Percentiles rank a stretch among this genome's conserved stretches.
These are phyloP conservation scores for Teunomyces cretensis DNA, from an alignment of 805 yeast genomes.

Conservation along the genomic window DNA sequence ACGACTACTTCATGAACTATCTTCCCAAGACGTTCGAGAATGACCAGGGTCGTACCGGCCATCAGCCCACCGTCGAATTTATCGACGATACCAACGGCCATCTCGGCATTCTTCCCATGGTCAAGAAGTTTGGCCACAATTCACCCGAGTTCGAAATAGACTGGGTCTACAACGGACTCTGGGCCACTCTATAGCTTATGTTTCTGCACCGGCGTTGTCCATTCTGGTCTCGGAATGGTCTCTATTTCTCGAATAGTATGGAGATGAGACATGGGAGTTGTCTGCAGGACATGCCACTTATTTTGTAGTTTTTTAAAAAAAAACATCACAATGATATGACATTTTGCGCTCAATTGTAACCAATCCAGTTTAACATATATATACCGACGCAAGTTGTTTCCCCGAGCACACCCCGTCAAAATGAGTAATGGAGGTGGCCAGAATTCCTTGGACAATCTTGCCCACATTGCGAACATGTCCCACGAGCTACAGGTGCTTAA, in stretches of 20 bases:
- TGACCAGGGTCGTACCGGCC: neutral
- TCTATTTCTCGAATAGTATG: neutral
- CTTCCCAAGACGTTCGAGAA: constrained; percentile 19
- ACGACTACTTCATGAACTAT: constrained; percentile 37
- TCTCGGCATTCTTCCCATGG: constrained; percentile 31
- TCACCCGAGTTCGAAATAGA: constrained; percentile 32
- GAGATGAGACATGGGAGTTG: neutral
- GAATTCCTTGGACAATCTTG: constrained; percentile 39
- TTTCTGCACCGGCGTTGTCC: too few species aligned
- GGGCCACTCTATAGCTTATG: neutral
- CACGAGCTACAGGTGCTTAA: constrained; percentile 35
- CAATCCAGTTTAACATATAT: neutral
- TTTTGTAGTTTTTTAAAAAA: neutral
- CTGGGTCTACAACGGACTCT: constrained; percentile 21
- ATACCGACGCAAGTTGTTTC: neutral
- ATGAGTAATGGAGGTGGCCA: constrained; percentile 14
- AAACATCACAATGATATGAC: constrained; percentile 2
- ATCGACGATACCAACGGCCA: constrained; percentile 19
- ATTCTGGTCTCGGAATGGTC: too few species aligned
- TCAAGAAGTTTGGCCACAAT: constrained; percentile 29
- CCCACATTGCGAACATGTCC: constrained; percentile 46
- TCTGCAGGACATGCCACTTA: neutral
- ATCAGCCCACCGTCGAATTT: constrained; percentile 19
- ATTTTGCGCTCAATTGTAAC: neutral
- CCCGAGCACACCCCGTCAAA: neutral